Percentiles rank a stretch among this genome's conserved stretches.
These are phyloP conservation scores for Dryadomyces sulphureus DNA, from an alignment of 2,329 filamentous ascomycete genomes.

Conservation along the genomic window DNA sequence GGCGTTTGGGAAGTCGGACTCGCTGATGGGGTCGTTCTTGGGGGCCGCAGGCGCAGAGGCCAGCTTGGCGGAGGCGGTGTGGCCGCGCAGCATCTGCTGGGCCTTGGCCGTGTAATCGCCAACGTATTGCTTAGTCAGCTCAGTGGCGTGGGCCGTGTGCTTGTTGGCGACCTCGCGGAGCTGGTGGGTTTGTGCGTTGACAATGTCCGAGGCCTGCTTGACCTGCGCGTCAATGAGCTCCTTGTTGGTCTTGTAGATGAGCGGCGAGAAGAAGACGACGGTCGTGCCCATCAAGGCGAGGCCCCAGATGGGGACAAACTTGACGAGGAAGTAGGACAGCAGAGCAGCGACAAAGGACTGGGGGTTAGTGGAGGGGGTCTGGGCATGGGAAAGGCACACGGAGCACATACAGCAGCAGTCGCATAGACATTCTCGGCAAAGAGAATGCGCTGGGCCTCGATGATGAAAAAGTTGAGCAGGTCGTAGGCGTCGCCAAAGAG, in stretches of 20 bases:
- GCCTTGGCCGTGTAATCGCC: conserved; percentile 55
- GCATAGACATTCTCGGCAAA: conserved; percentile 52
- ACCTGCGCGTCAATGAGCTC: conserved; percentile 53
- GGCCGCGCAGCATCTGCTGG: conserved; percentile 44
- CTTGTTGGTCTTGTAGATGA: conserved; percentile 53
- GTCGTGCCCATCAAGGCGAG: conserved; percentile 46
- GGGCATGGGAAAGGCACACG: neutral
- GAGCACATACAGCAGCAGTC: conserved; percentile 35
- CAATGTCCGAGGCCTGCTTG: conserved; percentile 38
- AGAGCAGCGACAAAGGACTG: conserved; percentile 47
- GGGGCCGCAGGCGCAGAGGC: conserved; percentile 5
- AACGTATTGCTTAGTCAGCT: conserved; percentile 52
- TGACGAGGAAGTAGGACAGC: conserved; percentile 53
- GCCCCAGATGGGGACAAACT: conserved; percentile 56
- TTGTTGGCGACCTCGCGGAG: conserved; percentile 46
- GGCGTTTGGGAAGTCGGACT: conserved; percentile 33
- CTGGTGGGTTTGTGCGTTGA: conserved; percentile 49
- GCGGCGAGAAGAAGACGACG: conserved; percentile 44
- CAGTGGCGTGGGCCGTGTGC: conserved; percentile 47
- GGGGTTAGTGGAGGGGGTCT: conserved; percentile 3
- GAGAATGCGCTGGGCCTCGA: conserved; percentile 53
- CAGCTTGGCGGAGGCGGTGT: conserved; percentile 11
- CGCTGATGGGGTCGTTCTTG: conserved; percentile 15
- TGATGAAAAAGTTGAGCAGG: conserved; percentile 57
- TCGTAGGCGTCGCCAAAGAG: conserved; percentile 51